These are phyloP conservation scores for Wallacemonas sp. DNA, from an alignment of 208 protist genomes.

Conservation along the genomic window DNA sequence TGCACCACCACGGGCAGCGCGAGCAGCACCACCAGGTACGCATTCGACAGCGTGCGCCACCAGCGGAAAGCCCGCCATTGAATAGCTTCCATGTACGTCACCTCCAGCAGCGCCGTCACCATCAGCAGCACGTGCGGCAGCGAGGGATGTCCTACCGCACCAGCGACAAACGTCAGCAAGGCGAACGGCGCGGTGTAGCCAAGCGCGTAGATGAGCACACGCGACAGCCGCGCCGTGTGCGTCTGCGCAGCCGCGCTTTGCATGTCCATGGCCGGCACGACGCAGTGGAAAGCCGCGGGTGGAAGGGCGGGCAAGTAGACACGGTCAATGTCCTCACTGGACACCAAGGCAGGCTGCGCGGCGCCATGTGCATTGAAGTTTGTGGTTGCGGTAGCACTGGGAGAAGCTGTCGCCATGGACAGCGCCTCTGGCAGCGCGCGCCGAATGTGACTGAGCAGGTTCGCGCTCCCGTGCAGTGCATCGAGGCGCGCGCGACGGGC, in stretches of 20 bases:
- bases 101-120: constrained; percentile 29
- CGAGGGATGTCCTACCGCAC: constrained; percentile 24
- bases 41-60: constrained; percentile 20
- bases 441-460: constrained; percentile 1
- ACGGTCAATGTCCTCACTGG: not conserved
- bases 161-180: constrained; percentile 33
- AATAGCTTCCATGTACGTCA: constrained; percentile 28
- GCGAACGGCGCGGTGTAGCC: constrained; percentile 31
- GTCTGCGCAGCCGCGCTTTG: not conserved
- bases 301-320: constrained; percentile 8
- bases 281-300: not conserved
- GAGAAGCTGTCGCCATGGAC: not conserved
- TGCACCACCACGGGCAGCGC: constrained; percentile 20
- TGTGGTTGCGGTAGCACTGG: too few species aligned
- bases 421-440: not conserved
- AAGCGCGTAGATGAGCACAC: constrained; percentile 20
- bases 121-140: constrained; percentile 28
- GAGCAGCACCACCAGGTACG: constrained; percentile 18
- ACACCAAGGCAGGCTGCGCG: not conserved
- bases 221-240: not conserved
- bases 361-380: too few species aligned
- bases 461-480: not conserved
- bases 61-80: constrained; percentile 32
- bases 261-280: not conserved
- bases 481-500: not conserved